Evolutionary conservation across 495 filamentous ascomycete genomes (phyloP).

Genomic region (Neurospora sp.): DNA sequence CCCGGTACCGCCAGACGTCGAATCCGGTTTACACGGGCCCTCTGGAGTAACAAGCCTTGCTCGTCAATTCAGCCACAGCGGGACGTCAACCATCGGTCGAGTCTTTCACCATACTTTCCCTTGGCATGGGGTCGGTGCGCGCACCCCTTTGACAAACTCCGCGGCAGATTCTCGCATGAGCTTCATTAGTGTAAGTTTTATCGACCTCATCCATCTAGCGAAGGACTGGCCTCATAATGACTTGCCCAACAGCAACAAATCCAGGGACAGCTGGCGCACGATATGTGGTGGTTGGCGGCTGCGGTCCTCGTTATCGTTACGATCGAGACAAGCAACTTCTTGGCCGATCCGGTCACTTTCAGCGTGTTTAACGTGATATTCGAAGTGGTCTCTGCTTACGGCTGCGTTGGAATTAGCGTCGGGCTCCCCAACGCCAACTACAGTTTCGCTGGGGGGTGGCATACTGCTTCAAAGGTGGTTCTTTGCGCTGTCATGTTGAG

Average conservation of each 20-base stretch:
- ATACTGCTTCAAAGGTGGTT: slow-evolving; percentile 62
- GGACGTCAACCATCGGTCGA: slow-evolving; percentile 18
- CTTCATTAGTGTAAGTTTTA: slow-evolving; percentile 32
- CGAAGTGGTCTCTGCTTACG: slow-evolving; percentile 74
- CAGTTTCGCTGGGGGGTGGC: slow-evolving; percentile 65
- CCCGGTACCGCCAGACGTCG: slow-evolving; percentile 2
- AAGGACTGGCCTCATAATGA: background rate
- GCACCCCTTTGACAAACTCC: slow-evolving; percentile 6
- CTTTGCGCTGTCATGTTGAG: slow-evolving; percentile 69
- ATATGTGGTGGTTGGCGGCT: slow-evolving; percentile 76
- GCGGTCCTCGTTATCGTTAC: slow-evolving; percentile 65
- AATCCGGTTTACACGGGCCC: slow-evolving; percentile 10
- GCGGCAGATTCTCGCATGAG: slow-evolving; percentile 23
- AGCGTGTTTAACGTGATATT: slow-evolving; percentile 81
- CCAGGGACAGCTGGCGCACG: slow-evolving; percentile 72
- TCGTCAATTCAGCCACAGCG: slow-evolving; percentile 11
- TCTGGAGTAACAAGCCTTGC: background rate
- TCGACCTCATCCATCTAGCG: background rate
- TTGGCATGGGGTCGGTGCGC: slow-evolving; percentile 30
- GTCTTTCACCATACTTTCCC: slow-evolving; percentile 22
- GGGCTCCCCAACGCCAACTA: slow-evolving; percentile 59
- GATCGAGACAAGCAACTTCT: slow-evolving; percentile 59
- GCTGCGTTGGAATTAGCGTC: slow-evolving; percentile 73
- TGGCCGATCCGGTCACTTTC: slow-evolving; percentile 54
- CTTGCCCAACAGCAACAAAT: slow-evolving; percentile 43